Evolutionary conservation across 2,329 filamentous ascomycete genomes (phyloP), one percentile per base, ranked within the genome.

Genomic region (Lasiodiplodia theobromae): DNA sequence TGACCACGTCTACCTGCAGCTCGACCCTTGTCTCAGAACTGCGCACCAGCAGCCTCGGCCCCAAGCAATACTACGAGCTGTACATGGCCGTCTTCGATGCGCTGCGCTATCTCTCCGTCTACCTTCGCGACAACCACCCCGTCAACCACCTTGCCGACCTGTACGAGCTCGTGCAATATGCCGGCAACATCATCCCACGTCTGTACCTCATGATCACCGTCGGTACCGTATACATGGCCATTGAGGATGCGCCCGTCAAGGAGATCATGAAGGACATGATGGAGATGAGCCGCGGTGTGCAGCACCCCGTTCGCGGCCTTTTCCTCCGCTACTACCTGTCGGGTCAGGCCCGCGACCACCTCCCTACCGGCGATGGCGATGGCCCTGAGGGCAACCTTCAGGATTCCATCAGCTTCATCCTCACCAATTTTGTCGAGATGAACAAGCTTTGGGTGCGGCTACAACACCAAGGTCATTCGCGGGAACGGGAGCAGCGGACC

Each of bases 231-330:
- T 99, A 99, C 85, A 99, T 99, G 96, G 91, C 93, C 31, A 96
- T 99, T 77, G 92, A 96, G 76, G 96, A 98, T 86, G 96, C 96
- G 69, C 96, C 96, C 0, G 96, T 99, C 73, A 99, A 99, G 83
- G 96, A 99, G 84, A 93, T 99, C 68, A 99, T 99, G 96, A 99
- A 99, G 83, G 96, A 99, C 81, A 99, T 99, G 96, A 99, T 99
- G 96, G 96, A 99, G 82, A 99, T 99, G 96, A 98, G 94, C 82
- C 89, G 96, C 71, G 96, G 96, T 68, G 94, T 99, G 25, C 96
- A 99, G 77, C 96, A 99, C 81, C 96, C 96, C 18, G 94, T 97
- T 71, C 92, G 96, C 69, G 96, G 96, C 21, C 86, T 99, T 67
- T 99, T 99, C 79, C 83, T 99, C 75, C 90, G 96, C 77, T 99